phyloP scores from a whole-genome alignment of 768 basidiomycete species.

The Tylopilus sp. region DNA sequence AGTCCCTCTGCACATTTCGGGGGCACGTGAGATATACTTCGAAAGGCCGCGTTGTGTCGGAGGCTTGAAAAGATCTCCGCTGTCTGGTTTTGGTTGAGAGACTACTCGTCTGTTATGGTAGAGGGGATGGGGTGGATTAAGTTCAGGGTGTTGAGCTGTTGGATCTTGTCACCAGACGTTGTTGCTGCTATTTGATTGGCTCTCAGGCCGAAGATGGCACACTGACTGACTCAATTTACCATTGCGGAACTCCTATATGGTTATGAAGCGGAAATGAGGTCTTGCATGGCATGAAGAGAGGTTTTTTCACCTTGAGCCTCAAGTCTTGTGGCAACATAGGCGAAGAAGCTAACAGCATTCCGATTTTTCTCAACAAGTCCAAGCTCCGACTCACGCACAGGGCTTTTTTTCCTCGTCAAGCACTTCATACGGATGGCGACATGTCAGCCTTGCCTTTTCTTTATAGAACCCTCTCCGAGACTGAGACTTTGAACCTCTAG shows the following conservation, averaged over 20 bases:
- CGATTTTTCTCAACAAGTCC: not conserved
- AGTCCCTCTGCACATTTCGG: constrained; percentile 21
- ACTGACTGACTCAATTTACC: constrained; percentile 5
- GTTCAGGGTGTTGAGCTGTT: constrained; percentile 15
- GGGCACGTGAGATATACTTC: constrained; percentile 21
- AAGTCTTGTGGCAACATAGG: not conserved
- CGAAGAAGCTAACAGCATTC: not conserved
- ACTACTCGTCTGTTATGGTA: constrained; percentile 10
- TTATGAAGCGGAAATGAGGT: constrained; percentile 12
- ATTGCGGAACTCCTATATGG: not conserved
- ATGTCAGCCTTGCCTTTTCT: not conserved
- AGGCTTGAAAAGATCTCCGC: constrained; percentile 21
- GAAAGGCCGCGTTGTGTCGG: constrained; percentile 25
- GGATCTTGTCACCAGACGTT: constrained; percentile 3
- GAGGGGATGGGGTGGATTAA: constrained; percentile 1
- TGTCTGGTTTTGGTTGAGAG: constrained; percentile 18
- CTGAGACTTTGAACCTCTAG: too few relatives aligned
- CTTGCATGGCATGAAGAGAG: constrained; percentile 1
- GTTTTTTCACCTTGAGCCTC: not conserved
- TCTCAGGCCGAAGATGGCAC: not conserved
- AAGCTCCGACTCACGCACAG: not conserved
- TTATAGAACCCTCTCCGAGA: too few relatives aligned
- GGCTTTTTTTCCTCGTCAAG: not conserved
- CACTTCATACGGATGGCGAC: not conserved
- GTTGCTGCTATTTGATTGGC: constrained; percentile 16